Base-by-base conservation (phyloP, 441 rosid species). In the Gossypium davidsonii region DNA sequence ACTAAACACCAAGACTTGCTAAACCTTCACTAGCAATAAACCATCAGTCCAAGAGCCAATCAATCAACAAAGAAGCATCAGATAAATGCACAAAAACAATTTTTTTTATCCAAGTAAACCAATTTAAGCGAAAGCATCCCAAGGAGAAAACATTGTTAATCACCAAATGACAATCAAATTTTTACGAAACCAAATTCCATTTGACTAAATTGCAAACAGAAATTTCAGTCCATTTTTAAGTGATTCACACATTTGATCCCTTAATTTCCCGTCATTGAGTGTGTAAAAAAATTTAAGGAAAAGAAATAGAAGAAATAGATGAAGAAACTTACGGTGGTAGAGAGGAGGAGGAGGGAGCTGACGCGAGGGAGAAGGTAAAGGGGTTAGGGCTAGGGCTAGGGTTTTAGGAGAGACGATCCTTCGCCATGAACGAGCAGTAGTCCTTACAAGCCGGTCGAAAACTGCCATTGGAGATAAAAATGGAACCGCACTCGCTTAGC, bases 351-450 rank as follows among this genome's bases (percentile, higher is more conserved):
- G 62, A 75, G 67, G 67, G 56, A 79, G 57, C 59, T 57, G 75
- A 42, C 9, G 80, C 72, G 77, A 70, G 18, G 70, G 72, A 70
- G 66, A 15, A 60, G 31, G 62, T 1, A 76, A 79, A 3, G 82
- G 78, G 71, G 55, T 69, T 1, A 84, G 73, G 71, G 75, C 21
- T 79, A 83, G 42, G 42, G 37, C 37, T 31, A 31, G 74, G 71
- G 76, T 31, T 81, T 81, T 85, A 49, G 82, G 62, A 31, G 70
- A 52, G 48, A 71, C 65, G 25, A 76, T 72, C 25, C 76, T 37
- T 34, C 88, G 79, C 78, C 84, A 78, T 17, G 72, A 25, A 28
- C 85, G 81, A 48, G 82, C 74, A 56, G 82, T 70, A 52, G 82
- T 70, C 75, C 77, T 82, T 56, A 76, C 56, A 34, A 88, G 76